These are phyloP conservation scores for Akanthomyces lecanii DNA, from an alignment of 2,329 filamentous ascomycete species.

Conservation along the genomic window DNA sequence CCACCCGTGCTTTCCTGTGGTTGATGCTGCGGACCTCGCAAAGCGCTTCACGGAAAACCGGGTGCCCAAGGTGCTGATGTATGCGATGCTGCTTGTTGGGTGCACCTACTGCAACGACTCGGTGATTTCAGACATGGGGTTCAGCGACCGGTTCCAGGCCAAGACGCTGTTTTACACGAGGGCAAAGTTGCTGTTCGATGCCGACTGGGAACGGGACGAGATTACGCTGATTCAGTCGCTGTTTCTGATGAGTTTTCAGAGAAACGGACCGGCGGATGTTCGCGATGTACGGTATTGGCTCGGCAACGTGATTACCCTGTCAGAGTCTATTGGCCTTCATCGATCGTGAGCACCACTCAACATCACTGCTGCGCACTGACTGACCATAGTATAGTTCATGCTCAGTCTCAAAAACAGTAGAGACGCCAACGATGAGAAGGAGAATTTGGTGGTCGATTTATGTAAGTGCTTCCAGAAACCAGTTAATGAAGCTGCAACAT, in stretches of 20 bases:
- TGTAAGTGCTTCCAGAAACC: constrained; percentile 27
- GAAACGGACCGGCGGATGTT: constrained; percentile 44
- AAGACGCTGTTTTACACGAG: constrained; percentile 47
- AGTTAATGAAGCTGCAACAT: neutral
- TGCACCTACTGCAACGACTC: constrained; percentile 48
- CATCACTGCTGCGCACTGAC: neutral
- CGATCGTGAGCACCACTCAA: constrained; percentile 28
- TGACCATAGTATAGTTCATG: constrained; percentile 22
- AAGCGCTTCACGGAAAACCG: constrained; percentile 35
- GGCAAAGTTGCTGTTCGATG: constrained; percentile 49
- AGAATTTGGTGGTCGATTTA: constrained; percentile 54
- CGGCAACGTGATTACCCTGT: constrained; percentile 46
- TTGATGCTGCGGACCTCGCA: constrained; percentile 44
- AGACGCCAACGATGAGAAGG: constrained; percentile 35
- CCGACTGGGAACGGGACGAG: constrained; percentile 49
- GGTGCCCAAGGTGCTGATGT: constrained; percentile 46
- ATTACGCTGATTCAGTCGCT: constrained; percentile 46
- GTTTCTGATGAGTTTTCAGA: constrained; percentile 54
- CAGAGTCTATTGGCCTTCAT: constrained; percentile 46
- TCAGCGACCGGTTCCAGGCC: constrained; percentile 44
- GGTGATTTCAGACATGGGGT: constrained; percentile 41
- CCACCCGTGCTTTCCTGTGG: constrained; percentile 52
- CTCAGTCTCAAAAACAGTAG: constrained; percentile 26
- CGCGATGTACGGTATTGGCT: constrained; percentile 48
- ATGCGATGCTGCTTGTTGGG: constrained; percentile 52